These are phyloP conservation scores for Corchorus olitorius DNA, from an alignment of 345 rosid species.

Conservation along the genomic window DNA sequence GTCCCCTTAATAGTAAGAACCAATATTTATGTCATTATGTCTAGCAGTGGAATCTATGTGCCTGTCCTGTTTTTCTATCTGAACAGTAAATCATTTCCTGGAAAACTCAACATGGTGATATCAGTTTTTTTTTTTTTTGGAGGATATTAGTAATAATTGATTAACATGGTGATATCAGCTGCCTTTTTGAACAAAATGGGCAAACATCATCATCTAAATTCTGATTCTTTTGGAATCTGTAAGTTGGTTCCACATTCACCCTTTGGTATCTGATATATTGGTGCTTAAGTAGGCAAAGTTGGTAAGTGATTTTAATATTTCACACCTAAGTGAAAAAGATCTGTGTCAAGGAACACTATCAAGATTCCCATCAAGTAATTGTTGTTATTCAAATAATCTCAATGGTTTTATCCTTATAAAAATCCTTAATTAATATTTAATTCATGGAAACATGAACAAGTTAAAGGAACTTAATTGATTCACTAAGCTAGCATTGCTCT, in stretches of 20 bases:
- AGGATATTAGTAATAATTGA: neutral
- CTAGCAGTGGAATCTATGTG: neutral
- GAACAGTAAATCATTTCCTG: neutral
- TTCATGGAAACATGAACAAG: neutral
- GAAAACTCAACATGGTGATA: neutral
- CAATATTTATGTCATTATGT: neutral
- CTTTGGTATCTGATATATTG: neutral
- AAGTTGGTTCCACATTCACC: conserved; percentile 5
- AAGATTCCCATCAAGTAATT: neutral
- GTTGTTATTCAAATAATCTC: neutral
- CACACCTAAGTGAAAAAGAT: neutral
- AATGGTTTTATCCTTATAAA: no score
- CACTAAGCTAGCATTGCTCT: neutral
- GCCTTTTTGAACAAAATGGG: neutral
- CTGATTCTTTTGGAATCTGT: neutral
- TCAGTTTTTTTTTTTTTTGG: neutral
- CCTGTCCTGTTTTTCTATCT: neutral
- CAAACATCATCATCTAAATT: neutral
- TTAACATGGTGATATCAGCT: neutral
- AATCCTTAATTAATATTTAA: no score
- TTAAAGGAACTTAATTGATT: no score
- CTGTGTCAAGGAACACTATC: neutral
- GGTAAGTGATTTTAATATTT: neutral
- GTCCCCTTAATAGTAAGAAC: conserved; percentile 7
- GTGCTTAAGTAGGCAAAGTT: conserved; percentile 9